Conservation (phyloP, 2,329 filamentous ascomycete species). For the Achaetomium macrosporum region DNA sequence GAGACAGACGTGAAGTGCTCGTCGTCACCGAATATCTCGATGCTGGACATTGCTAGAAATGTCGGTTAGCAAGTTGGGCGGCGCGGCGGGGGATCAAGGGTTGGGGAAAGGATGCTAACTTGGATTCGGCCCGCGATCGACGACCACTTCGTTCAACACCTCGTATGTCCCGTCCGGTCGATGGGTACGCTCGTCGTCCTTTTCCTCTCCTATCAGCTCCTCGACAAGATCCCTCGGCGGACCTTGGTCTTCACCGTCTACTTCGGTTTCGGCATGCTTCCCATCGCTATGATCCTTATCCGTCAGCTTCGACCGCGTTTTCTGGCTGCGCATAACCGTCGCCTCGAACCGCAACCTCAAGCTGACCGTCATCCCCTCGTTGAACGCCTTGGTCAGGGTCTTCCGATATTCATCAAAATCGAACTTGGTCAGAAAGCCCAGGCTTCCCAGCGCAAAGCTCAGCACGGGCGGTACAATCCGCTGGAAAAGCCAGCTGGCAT, state of each 20-base stretch:
- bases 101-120: conserved; percentile 34
- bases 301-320: conserved; percentile 31
- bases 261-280: conserved; percentile 28
- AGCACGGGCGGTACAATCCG: conserved; percentile 88
- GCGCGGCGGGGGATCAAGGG: neutral
- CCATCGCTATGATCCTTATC: conserved; percentile 4
- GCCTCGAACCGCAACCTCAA: conserved; percentile 86
- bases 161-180: conserved; percentile 77
- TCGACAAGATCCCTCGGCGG: conserved; percentile 67
- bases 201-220: conserved; percentile 81
- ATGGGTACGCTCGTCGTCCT: conserved; percentile 79
- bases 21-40: conserved; percentile 89
- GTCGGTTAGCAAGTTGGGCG: neutral
- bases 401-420: conserved; percentile 71
- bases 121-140: conserved; percentile 89
- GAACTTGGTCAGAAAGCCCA: conserved; percentile 95
- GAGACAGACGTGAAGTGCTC: conserved; percentile 92
- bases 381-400: conserved; percentile 67
- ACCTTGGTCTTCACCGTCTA: conserved; percentile 33
- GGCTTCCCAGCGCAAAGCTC: conserved; percentile 82
- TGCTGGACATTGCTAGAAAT: conserved; percentile 72
- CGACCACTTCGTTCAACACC: conserved; percentile 94
- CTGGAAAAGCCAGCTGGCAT: conserved; percentile 95
- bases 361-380: conserved; percentile 81
- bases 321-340: conserved; percentile 79